Base-by-base conservation (phyloP, 1,139 yeast species). In the Geotrichum candidum region DNA sequence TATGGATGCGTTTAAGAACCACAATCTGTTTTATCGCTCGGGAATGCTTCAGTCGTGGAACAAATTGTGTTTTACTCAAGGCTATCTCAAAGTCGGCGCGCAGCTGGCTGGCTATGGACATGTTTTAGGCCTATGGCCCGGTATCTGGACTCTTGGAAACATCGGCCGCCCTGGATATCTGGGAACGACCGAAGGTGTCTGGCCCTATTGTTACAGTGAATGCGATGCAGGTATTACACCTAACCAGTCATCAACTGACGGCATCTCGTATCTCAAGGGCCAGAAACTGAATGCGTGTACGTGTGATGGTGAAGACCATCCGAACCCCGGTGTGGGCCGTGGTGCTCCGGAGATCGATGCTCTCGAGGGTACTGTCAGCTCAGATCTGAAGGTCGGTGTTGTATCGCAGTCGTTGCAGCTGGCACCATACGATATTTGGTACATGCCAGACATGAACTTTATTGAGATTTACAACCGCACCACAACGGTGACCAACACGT, bases 271-370 rank as follows among this genome's bases (percentile, higher is more conserved):
- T 69, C 77, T 90, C 53, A 90, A 90, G 0, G 96, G 96, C 31
- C 96, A 89, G 76, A 81, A 82, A 63, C 77, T 90, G 64, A 84
- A 79, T 70, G 71, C 77, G 33, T 90, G 96, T 75, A 84, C 89
- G 0, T 90, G 96, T 76, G 76, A 79, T 55, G 90, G 87, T 25
- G 88, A 84, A 68, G 89, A 85, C 58, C 96, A 89, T 72, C 96
- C 96, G 48, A 88, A 85, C 68, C 81, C 78, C 4, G 96, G 96
- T 51, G 74, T 74, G 1, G 96, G 96, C 29, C 82, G 96, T 72
- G 96, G 96, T 58, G 95, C 96, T 0, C 96, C 96, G 1, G 96
- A 90, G 80, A 87, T 90, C 67, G 96, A 90, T 82, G 84, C 85
- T 52, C 70, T 90, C 57, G 96, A 90, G 81, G 96, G 88, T 62